Evolutionary conservation across 208 protist species (phyloP).

Genomic region (Crithidia bombi): DNA sequence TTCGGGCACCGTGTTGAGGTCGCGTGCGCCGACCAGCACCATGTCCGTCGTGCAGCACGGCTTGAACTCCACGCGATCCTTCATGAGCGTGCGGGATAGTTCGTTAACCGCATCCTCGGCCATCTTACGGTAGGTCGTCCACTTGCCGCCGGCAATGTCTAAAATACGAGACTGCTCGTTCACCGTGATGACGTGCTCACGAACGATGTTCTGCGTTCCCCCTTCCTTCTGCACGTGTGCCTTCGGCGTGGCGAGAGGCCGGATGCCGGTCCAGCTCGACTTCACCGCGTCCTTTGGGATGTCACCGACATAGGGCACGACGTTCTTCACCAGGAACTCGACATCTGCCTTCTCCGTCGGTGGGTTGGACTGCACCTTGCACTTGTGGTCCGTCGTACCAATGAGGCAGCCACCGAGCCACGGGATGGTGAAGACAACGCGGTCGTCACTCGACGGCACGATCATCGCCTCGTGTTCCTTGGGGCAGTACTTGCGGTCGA

Average conservation of each 20-base stretch:
- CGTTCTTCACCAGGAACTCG: conserved; percentile 86
- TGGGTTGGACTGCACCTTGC: conserved; percentile 69
- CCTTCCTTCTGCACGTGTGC: conserved; percentile 17
- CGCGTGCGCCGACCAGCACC: conserved; percentile 81
- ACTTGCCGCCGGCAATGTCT: conserved; percentile 94
- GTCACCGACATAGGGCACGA: conserved; percentile 63
- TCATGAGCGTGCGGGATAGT: conserved; percentile 53
- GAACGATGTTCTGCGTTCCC: conserved; percentile 84
- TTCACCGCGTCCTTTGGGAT: conserved; percentile 66
- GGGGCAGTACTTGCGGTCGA: conserved; percentile 85
- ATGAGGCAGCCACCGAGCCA: conserved; percentile 94
- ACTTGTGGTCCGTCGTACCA: conserved; percentile 93
- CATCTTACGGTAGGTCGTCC: conserved; percentile 97
- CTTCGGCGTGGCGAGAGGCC: conserved; percentile 66
- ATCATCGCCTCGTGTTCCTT: conserved; percentile 79
- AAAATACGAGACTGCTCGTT: conserved; percentile 71
- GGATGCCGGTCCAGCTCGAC: conserved; percentile 90
- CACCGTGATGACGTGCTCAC: conserved; percentile 92
- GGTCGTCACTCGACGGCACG: conserved; percentile 91
- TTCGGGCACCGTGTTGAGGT: conserved; percentile 43
- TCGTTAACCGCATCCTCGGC: conserved; percentile 90
- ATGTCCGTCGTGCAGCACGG: conserved; percentile 80
- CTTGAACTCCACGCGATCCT: conserved; percentile 32
- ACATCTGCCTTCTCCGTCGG: conserved; percentile 71
- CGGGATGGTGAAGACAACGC: conserved; percentile 93